A percentile compares a stretch with the other conserved stretches of the same genome.
Evolutionary conservation across 495 filamentous ascomycete species (phyloP).

Genomic region (Trichocladium uniseriatum): DNA sequence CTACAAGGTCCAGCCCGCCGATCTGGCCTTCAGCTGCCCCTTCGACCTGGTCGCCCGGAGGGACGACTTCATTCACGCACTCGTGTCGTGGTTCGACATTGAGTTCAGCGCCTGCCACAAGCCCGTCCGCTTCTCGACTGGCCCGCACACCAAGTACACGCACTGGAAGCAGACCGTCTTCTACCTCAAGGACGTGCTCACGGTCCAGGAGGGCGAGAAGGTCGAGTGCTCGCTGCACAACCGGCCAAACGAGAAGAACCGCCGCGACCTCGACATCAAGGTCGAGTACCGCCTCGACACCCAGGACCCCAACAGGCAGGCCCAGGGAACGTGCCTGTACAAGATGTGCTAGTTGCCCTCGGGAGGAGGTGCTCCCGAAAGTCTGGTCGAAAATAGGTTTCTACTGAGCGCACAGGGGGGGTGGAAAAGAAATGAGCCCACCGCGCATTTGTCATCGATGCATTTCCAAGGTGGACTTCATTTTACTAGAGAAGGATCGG

Average conservation of each 20-base stretch:
- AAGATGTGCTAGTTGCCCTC: constrained; percentile 70
- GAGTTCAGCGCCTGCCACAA: constrained; percentile 94
- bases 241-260: constrained; percentile 88
- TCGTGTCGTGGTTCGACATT: constrained; percentile 98
- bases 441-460: background rate
- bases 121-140: constrained; percentile 74
- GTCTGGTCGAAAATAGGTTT: background rate
- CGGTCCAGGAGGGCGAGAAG: constrained; percentile 67
- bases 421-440: background rate
- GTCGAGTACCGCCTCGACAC: constrained; percentile 75
- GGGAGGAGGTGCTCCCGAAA: too few relatives aligned
- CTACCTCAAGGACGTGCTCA: constrained; percentile 76
- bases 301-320: constrained; percentile 55
- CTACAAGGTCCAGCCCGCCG: constrained; percentile 54
- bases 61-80: constrained; percentile 85
- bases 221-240: constrained; percentile 65
- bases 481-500: background rate
- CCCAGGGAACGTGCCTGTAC: constrained; percentile 66
- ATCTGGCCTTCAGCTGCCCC: constrained; percentile 55
- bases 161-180: constrained; percentile 96
- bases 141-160: constrained; percentile 83
- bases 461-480: background rate
- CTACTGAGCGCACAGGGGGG: background rate
- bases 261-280: constrained; percentile 85
- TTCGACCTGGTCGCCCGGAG: constrained; percentile 63